Conservation (phyloP, 2,329 filamentous ascomycete genomes). For the Mycogone perniciosa region DNA sequence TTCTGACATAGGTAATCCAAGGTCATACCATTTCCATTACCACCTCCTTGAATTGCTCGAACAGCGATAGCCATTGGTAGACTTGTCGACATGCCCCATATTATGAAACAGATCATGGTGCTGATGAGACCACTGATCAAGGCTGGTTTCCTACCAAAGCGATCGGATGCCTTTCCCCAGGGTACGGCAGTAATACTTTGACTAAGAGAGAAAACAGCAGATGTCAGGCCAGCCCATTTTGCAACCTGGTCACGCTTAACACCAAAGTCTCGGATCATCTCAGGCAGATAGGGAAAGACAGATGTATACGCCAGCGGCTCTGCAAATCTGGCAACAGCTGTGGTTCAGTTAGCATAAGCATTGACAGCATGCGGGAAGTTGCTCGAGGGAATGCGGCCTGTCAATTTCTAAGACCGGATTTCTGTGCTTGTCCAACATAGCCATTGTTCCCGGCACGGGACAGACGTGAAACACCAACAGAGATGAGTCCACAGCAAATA, state of each 20-base stretch:
- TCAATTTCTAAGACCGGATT: slow-evolving; percentile 8
- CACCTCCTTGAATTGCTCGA: slow-evolving; percentile 70
- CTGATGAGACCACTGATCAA: slow-evolving; percentile 67
- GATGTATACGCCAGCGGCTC: slow-evolving; percentile 69
- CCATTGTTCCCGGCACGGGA: too few relatives aligned
- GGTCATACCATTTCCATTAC: slow-evolving; percentile 73
- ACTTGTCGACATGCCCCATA: slow-evolving; percentile 79
- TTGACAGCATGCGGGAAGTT: neutral
- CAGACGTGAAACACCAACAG: too few relatives aligned
- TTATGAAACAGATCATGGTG: slow-evolving; percentile 73
- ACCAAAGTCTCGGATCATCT: slow-evolving; percentile 78
- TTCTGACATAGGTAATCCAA: slow-evolving; percentile 15
- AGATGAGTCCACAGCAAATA: too few relatives aligned
- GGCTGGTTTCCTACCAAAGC: slow-evolving; percentile 72
- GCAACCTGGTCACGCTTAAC: slow-evolving; percentile 65
- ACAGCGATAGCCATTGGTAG: slow-evolving; percentile 73
- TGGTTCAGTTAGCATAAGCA: slow-evolving; percentile 13
- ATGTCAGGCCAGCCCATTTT: slow-evolving; percentile 72
- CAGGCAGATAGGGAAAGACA: slow-evolving; percentile 64
- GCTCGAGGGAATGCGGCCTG: neutral
- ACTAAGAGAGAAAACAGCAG: slow-evolving; percentile 63
- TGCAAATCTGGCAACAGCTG: slow-evolving; percentile 71
- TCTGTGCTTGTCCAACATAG: too few relatives aligned
- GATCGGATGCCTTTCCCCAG: slow-evolving; percentile 74
- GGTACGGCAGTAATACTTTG: slow-evolving; percentile 66